These are phyloP conservation scores for Chaetomium cochliodes DNA, from an alignment of 495 filamentous ascomycete genomes.

Conservation along the genomic window DNA sequence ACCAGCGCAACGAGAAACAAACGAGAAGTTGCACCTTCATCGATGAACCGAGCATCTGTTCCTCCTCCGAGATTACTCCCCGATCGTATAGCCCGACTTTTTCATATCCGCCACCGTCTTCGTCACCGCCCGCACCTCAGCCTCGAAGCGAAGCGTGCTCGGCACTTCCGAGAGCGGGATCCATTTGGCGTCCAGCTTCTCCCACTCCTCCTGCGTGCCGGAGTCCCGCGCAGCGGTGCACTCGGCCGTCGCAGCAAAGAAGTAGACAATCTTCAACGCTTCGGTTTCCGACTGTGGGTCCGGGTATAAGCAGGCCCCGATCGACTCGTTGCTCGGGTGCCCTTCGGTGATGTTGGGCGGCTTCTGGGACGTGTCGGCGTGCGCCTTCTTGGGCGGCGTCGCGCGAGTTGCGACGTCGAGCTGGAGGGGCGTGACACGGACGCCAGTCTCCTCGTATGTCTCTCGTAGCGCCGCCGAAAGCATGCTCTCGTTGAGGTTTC, in stretches of 20 bases:
- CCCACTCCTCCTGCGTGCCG: slow-evolving; percentile 34
- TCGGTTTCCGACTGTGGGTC: slow-evolving; percentile 34
- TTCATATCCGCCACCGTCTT: slow-evolving; percentile 29
- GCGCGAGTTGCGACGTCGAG: slow-evolving; percentile 42
- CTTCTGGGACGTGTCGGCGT: slow-evolving; percentile 11
- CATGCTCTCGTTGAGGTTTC: slow-evolving; percentile 46
- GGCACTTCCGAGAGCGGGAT: slow-evolving; percentile 26
- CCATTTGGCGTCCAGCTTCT: slow-evolving; percentile 34
- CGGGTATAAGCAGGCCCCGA: slow-evolving; percentile 32
- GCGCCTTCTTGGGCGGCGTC: slow-evolving; percentile 24
- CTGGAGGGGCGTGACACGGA: slow-evolving; percentile 37
- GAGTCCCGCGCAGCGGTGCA: slow-evolving; percentile 25
- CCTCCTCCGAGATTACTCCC: not conserved
- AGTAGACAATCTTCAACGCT: slow-evolving; percentile 35
- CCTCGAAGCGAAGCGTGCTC: slow-evolving; percentile 30
- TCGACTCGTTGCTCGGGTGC: slow-evolving; percentile 30
- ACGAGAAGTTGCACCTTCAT: not conserved
- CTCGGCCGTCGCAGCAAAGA: slow-evolving; percentile 34
- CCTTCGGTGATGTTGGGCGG: slow-evolving; percentile 32
- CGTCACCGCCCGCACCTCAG: slow-evolving; percentile 28
- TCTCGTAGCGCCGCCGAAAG: slow-evolving; percentile 45
- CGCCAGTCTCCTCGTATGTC: slow-evolving; percentile 48
- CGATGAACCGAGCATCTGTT: not conserved
- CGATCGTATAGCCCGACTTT: slow-evolving; percentile 30
- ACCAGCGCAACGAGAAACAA: not conserved